Conservation (phyloP, 2,329 filamentous ascomycete species). For the Pseudocercospora ulei region DNA sequence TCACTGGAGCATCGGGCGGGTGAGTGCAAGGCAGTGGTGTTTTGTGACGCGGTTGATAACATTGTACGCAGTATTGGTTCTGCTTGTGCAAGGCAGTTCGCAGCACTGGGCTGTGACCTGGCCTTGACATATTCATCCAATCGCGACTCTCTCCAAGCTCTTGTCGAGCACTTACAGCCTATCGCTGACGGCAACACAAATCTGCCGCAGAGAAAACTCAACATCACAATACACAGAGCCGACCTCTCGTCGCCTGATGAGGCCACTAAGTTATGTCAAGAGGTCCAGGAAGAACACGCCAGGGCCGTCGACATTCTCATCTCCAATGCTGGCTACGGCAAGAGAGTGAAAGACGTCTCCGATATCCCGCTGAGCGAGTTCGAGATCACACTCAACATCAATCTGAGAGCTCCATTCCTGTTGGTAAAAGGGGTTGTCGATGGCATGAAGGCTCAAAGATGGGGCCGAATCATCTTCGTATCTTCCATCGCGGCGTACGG, state of each 20-base stretch:
- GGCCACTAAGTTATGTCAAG: constrained; percentile 46
- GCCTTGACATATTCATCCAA: constrained; percentile 52
- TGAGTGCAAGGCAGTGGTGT: constrained; percentile 3
- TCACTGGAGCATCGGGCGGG: constrained; percentile 51
- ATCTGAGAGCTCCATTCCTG: constrained; percentile 54
- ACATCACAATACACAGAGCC: constrained; percentile 48
- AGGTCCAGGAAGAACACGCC: constrained; percentile 47
- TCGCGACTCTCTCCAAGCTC: constrained; percentile 38
- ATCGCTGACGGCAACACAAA: constrained; percentile 16
- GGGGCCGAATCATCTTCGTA: constrained; percentile 57
- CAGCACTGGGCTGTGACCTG: constrained; percentile 44
- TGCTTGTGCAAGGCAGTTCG: constrained; percentile 49
- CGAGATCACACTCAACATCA: constrained; percentile 53
- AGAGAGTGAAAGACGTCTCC: constrained; percentile 44
- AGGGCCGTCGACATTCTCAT: constrained; percentile 54
- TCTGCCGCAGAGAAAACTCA: constrained; percentile 30
- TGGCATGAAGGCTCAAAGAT: constrained; percentile 50
- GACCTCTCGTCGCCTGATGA: constrained; percentile 49
- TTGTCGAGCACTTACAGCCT: constrained; percentile 32
- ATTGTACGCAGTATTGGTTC: constrained; percentile 44
- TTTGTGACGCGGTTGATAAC: not conserved
- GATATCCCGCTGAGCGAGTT: constrained; percentile 57
- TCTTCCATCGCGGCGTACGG: constrained; percentile 55
- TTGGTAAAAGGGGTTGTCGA: constrained; percentile 52
- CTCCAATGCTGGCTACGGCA: constrained; percentile 57